phyloP scores from a whole-genome alignment of 306 rosid species.

The Prunus mume region DNA sequence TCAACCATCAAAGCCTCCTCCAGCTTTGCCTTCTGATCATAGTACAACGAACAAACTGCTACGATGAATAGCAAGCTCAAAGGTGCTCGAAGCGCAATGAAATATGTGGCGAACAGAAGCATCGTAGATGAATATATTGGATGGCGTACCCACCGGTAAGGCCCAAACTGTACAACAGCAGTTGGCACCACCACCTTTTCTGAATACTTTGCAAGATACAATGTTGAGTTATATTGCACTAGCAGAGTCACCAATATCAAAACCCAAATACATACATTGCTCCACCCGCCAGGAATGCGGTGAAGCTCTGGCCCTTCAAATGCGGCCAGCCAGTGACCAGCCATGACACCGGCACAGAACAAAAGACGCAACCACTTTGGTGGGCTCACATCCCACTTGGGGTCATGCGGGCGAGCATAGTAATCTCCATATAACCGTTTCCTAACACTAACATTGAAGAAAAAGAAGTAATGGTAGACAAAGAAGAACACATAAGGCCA shows the following conservation, averaged over 20 bases:
- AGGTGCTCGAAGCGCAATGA: conserved; percentile 76
- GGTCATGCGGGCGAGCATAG: conserved; percentile 69
- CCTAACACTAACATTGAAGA: conserved; percentile 82
- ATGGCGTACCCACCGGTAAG: conserved; percentile 89
- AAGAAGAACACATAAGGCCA: conserved; percentile 92
- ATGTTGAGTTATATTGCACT: conserved; percentile 79
- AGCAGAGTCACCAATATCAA: conserved; percentile 57
- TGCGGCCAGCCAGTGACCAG: conserved; percentile 89
- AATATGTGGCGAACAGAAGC: conserved; percentile 73
- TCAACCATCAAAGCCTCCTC: conserved; percentile 95
- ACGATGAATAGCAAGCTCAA: conserved; percentile 55
- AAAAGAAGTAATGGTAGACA: conserved; percentile 86
- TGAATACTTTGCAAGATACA: conserved; percentile 84
- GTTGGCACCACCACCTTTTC: conserved; percentile 89
- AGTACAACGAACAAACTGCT: conserved; percentile 71
- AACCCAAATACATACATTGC: conserved; percentile 64
- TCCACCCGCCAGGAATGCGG: conserved; percentile 66
- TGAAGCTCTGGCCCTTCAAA: conserved; percentile 95
- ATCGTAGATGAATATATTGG: conserved; percentile 77
- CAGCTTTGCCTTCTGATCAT: conserved; percentile 71
- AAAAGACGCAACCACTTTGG: conserved; percentile 60
- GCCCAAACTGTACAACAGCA: conserved; percentile 90
- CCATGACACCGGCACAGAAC: conserved; percentile 65
- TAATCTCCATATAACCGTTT: conserved; percentile 85
- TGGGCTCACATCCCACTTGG: conserved; percentile 74